These are phyloP conservation scores for Metarhizium sp. DNA, from an alignment of 2,329 filamentous ascomycete genomes.

Conservation along the genomic window DNA sequence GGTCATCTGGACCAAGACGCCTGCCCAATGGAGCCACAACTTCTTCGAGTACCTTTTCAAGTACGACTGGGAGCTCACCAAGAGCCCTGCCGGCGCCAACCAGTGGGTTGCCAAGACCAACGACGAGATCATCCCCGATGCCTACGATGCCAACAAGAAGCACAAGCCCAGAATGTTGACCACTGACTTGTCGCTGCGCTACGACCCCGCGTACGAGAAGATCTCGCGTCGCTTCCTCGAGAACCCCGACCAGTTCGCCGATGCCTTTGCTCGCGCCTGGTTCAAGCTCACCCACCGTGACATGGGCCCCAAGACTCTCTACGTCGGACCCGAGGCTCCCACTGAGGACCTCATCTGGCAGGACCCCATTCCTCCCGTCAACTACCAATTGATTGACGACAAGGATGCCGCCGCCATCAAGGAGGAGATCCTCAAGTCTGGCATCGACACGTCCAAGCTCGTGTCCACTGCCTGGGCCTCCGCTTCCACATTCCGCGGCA, in stretches of 20 bases:
- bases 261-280: slow-evolving; percentile 66
- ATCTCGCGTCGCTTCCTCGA: slow-evolving; percentile 62
- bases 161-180: slow-evolving; percentile 69
- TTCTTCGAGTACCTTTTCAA: slow-evolving; percentile 71
- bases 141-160: slow-evolving; percentile 62
- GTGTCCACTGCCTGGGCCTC: slow-evolving; percentile 60
- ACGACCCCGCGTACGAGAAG: slow-evolving; percentile 66
- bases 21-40: slow-evolving; percentile 65
- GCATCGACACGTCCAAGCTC: slow-evolving; percentile 50
- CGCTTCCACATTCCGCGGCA: slow-evolving; percentile 62
- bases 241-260: slow-evolving; percentile 57
- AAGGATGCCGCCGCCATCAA: slow-evolving; percentile 57
- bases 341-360: slow-evolving; percentile 64
- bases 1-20: slow-evolving; percentile 70
- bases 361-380: slow-evolving; percentile 55
- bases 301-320: slow-evolving; percentile 61
- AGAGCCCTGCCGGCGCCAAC: slow-evolving; percentile 66
- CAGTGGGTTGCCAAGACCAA: slow-evolving; percentile 68
- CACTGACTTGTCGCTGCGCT: slow-evolving; percentile 62
- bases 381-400: slow-evolving; percentile 51
- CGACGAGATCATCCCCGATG: slow-evolving; percentile 59
- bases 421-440: slow-evolving; percentile 55
- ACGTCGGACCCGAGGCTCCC: slow-evolving; percentile 66
- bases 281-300: slow-evolving; percentile 80
- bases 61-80: slow-evolving; percentile 68